Base-by-base conservation (phyloP, 2,329 filamentous ascomycete species). In the Parastagonospora nodorum region DNA sequence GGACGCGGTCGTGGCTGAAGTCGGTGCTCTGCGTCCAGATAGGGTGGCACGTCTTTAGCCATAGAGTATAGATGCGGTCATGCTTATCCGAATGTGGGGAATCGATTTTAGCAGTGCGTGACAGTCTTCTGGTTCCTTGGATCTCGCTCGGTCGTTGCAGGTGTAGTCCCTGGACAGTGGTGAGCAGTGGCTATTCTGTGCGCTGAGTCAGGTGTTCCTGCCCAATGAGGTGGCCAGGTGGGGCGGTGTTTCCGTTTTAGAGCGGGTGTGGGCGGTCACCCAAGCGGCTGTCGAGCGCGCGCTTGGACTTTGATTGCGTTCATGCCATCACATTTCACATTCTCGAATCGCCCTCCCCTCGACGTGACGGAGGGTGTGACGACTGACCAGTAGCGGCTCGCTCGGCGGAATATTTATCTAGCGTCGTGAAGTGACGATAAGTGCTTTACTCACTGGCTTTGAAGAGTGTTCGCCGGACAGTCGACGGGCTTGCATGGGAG, bases 241-340 rank as follows among this genome's bases (percentile, higher is more conserved):
- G 51, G 42, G 46, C 55, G 48, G 40, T 27, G 39, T 36, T 53
- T 54, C 40, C 30, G 55, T 60, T 63, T 63, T 54, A 61, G 51
- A 45, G 43, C 30, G 24, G 48, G 43, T 42, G 45, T 48, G 45
- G 43, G 53, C 37, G 37, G 47, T 50, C 51, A 53, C 36, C 40
- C 52, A 46, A 53, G 53, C 53, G 53, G 50, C 52, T 48, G 44
- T 48, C 16, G 61, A 60, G 62, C 59, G 62, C 62, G 62, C 62
- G 62, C 59, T 44, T 62, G 45, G 54, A 55, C 43, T 24, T 24
- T 24, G 19, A 55, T 55, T 58, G 32, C 54, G 33, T 32, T 55
- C 48, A 53, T 61, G 55, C 50, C 48, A 51, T 54, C 30, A 51
- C 50, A 49, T 30, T 31, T 46, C 39, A 38, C 44, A 35, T 39